Conservation (phyloP, 306 rosid species). For the Medicago arabica region DNA sequence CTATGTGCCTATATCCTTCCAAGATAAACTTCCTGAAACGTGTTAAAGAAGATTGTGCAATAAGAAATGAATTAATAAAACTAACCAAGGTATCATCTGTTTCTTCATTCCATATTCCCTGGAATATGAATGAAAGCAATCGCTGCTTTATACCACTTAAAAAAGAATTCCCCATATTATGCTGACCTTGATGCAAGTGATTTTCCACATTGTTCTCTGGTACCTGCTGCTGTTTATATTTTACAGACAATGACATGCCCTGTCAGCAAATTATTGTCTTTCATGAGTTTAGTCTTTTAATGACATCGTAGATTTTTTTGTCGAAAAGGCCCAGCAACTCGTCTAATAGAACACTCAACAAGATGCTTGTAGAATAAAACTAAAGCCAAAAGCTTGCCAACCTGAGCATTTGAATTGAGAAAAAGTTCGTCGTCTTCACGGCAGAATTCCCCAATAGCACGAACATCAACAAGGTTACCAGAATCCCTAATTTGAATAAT, state of each 20-base stretch:
- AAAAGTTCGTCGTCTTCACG: slow-evolving; percentile 96
- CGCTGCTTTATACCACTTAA: slow-evolving; percentile 93
- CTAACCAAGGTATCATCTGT: slow-evolving; percentile 77
- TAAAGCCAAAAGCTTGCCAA: slow-evolving; percentile 45
- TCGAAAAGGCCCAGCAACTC: background rate
- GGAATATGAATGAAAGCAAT: slow-evolving; percentile 89
- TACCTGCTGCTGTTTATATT: slow-evolving; percentile 54
- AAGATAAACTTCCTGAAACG: slow-evolving; percentile 25
- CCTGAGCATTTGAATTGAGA: slow-evolving; percentile 78
- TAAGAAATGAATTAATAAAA: slow-evolving; percentile 43
- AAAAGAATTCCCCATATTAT: slow-evolving; percentile 56
- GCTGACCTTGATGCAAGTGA: slow-evolving; percentile 57
- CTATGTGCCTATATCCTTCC: slow-evolving; percentile 20
- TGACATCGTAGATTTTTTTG: background rate
- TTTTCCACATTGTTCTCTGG: slow-evolving; percentile 62
- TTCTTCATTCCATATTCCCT: slow-evolving; percentile 89
- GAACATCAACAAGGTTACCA: slow-evolving; percentile 83
- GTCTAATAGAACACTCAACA: slow-evolving; percentile 16
- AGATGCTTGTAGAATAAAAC: slow-evolving; percentile 6
- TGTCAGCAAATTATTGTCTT: slow-evolving; percentile 54
- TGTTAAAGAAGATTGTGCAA: slow-evolving; percentile 23
- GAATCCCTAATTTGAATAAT: slow-evolving; percentile 92
- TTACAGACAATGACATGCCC: slow-evolving; percentile 55
- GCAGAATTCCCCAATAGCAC: slow-evolving; percentile 85
- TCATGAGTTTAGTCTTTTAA: slow-evolving; percentile 44